These are phyloP conservation scores for Caryopteris hybrid DNA, from an alignment of 305 asterid species.

Conservation along the genomic window DNA sequence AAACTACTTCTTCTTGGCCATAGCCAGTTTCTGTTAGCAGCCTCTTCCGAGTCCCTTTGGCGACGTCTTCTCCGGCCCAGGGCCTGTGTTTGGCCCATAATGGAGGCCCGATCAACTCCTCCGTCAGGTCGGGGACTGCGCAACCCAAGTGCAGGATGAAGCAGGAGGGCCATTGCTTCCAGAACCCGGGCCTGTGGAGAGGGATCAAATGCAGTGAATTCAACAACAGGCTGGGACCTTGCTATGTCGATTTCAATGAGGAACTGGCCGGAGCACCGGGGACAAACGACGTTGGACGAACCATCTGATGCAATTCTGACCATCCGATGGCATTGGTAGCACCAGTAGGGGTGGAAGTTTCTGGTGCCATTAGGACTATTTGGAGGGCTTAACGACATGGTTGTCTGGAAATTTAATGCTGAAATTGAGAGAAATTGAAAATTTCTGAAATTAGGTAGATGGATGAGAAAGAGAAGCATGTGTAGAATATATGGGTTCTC, in stretches of 20 bases:
- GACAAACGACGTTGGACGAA: conserved; percentile 49
- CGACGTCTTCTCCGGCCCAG: conserved; percentile 27
- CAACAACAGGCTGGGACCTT: conserved; percentile 40
- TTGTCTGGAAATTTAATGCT: background rate
- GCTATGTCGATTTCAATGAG: conserved; percentile 46
- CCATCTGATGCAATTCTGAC: conserved; percentile 41
- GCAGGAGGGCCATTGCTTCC: conserved; percentile 66
- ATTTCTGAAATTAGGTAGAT: background rate
- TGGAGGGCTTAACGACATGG: conserved; percentile 40
- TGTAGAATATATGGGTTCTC: conserved; percentile 8
- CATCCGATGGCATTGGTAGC: conserved; percentile 78
- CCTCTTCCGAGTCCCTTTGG: conserved; percentile 24
- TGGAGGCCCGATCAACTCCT: conserved; percentile 9
- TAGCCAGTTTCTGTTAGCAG: conserved; percentile 22
- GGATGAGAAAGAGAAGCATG: background rate
- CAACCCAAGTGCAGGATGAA: conserved; percentile 34
- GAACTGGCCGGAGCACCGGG: conserved; percentile 68
- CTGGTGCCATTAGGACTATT: conserved; percentile 14
- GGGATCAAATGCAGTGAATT: conserved; percentile 68
- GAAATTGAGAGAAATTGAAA: background rate
- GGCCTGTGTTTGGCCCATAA: conserved; percentile 18
- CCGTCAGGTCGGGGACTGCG: conserved; percentile 4
- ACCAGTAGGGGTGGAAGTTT: conserved; percentile 62
- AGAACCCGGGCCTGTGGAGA: conserved; percentile 80
- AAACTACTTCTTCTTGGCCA: conserved; percentile 36